These are phyloP conservation scores for Alloascoidea hylecoeti DNA, from an alignment of 805 yeast species.

Conservation along the genomic window DNA sequence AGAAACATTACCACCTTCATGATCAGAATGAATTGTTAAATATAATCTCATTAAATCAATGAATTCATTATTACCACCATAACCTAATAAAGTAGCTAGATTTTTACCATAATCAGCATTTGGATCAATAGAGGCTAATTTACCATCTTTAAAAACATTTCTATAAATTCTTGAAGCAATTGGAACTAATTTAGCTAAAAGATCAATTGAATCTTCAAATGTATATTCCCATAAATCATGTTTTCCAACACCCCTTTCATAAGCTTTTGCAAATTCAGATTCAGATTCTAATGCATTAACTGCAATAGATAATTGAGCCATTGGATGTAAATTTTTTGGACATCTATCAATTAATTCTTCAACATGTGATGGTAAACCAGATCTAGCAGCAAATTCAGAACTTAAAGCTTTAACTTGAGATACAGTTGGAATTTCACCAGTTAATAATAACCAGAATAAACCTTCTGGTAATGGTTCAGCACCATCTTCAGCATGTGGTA, in stretches of 20 bases:
- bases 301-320: constrained; percentile 73
- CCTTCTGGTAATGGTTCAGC: constrained; percentile 64
- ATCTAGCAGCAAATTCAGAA: constrained; percentile 49
- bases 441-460: constrained; percentile 63
- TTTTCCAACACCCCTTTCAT: constrained; percentile 57
- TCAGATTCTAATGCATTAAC: constrained; percentile 60
- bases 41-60: constrained; percentile 60
- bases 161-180: constrained; percentile 66
- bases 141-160: constrained; percentile 44
- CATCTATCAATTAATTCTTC: constrained; percentile 44
- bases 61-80: constrained; percentile 30
- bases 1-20: constrained; percentile 77
- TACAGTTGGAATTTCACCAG: constrained; percentile 56
- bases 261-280: constrained; percentile 58
- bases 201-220: constrained; percentile 55
- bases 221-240: constrained; percentile 63
- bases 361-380: constrained; percentile 51
- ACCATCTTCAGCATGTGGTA: constrained; percentile 49
- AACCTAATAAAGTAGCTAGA: constrained; percentile 52
- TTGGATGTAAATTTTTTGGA: constrained; percentile 64
- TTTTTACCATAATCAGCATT: constrained; percentile 61
- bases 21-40: constrained; percentile 67
- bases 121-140: constrained; percentile 30
- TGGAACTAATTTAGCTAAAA: constrained; percentile 62
- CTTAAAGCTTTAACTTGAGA: constrained; percentile 42